phyloP scores from a whole-genome alignment of 1,284 basidiomycete genomes.

The Psilocybe mexicana region DNA sequence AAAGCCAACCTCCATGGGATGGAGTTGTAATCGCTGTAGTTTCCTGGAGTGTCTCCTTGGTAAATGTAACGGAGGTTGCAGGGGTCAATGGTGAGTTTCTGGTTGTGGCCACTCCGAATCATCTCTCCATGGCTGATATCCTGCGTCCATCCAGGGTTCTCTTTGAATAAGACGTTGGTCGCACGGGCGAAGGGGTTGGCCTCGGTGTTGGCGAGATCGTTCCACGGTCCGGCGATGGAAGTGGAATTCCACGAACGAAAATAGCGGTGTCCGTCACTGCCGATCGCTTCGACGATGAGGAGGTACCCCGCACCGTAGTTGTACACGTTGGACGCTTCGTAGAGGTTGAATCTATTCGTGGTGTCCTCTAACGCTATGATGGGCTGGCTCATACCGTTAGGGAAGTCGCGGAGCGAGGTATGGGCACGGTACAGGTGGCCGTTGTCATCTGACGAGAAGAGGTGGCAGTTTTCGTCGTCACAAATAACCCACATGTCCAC shows the following conservation, averaged over 20 bases:
- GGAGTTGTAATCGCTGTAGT: neutral
- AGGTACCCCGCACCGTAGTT: constrained; percentile 7
- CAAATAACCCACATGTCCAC: constrained; percentile 22
- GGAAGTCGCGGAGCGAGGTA: constrained; percentile 18
- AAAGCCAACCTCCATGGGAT: neutral
- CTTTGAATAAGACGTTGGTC: neutral
- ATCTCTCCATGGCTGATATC: constrained; percentile 21
- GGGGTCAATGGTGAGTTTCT: constrained; percentile 12
- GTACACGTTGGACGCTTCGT: constrained; percentile 20
- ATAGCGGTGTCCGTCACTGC: constrained; percentile 11
- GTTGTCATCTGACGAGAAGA: constrained; percentile 22
- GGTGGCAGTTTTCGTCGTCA: constrained; percentile 15
- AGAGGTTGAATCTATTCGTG: constrained; percentile 9
- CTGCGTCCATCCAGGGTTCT: constrained; percentile 9
- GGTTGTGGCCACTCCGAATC: constrained; percentile 11
- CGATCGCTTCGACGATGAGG: constrained; percentile 18
- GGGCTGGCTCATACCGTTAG: constrained; percentile 14
- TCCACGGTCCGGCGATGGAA: constrained; percentile 14
- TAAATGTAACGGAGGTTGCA: constrained; percentile 3
- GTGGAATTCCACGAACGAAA: constrained; percentile 20
- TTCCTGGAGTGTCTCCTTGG: neutral
- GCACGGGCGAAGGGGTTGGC: constrained; percentile 15
- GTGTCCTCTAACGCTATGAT: constrained; percentile 14
- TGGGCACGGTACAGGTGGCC: constrained; percentile 19
- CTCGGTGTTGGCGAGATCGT: constrained; percentile 10